Percentiles rank a stretch among this genome's conserved stretches.
Conservation (phyloP, 352 stramenopile species). For the Lagenidium sp. region DNA sequence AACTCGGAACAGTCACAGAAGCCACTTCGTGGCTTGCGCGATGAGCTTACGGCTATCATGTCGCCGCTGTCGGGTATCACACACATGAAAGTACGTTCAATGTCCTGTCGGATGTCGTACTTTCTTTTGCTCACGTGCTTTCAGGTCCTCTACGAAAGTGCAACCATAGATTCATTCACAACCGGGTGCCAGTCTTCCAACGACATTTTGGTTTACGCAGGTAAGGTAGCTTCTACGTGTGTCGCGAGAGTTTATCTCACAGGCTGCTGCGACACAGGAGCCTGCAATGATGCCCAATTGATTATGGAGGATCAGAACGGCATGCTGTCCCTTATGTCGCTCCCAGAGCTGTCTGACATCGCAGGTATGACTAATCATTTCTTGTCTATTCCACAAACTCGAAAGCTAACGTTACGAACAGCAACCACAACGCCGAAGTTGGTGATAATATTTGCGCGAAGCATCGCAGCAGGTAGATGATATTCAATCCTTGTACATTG, state of each 20-base stretch:
- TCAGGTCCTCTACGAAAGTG: conserved; percentile 12
- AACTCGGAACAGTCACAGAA: conserved; percentile 5
- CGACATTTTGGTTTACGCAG: conserved; percentile 12
- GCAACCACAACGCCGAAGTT: conserved; percentile 1
- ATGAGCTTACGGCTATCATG: conserved; percentile 44
- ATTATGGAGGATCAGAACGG: conserved; percentile 15
- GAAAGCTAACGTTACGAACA: no score
- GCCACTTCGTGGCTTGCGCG: conserved; percentile 21
- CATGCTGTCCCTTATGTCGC: conserved; percentile 8
- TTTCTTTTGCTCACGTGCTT: not conserved
- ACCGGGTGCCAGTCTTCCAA: conserved; percentile 2
- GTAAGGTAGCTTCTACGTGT: conserved; percentile 5
- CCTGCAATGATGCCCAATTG: no score
- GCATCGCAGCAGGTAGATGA: conserved; percentile 7
- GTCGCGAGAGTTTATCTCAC: not conserved
- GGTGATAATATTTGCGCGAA: conserved; percentile 13
- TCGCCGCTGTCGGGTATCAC: conserved; percentile 27
- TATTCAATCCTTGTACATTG: not conserved
- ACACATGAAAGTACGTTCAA: conserved; percentile 24
- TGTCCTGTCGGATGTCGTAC: no score
- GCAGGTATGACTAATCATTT: no score
- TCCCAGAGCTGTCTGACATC: conserved; percentile 2
- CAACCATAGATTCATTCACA: conserved; percentile 10
- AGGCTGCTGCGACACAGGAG: not conserved
- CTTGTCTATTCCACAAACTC: no score